Evolutionary conservation across 257 asterid species (phyloP).

Genomic region (Solanum bulbocastanum): DNA sequence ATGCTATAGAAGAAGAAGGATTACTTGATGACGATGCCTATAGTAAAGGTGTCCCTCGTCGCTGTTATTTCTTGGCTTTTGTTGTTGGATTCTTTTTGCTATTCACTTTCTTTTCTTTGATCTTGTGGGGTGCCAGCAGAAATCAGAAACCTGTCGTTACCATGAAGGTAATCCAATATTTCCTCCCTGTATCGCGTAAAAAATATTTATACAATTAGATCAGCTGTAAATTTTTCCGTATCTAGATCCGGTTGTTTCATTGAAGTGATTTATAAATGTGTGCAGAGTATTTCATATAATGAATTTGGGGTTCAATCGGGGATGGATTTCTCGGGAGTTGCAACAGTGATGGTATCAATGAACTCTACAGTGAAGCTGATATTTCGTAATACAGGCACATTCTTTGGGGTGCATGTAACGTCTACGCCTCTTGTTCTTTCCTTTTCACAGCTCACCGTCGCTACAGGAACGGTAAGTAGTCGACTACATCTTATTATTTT

Average conservation of each 20-base stretch:
- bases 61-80: slow-evolving; percentile 62
- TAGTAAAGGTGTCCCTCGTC: slow-evolving; percentile 36
- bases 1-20: slow-evolving; percentile 93
- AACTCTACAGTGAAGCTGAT: slow-evolving; percentile 58
- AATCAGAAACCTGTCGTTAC: slow-evolving; percentile 76
- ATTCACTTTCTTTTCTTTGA: slow-evolving; percentile 64
- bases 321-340: slow-evolving; percentile 62
- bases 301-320: slow-evolving; percentile 68
- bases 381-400: slow-evolving; percentile 65
- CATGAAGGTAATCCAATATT: slow-evolving; percentile 35
- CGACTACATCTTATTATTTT: not conserved
- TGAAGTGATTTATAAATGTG: not conserved
- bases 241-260: not conserved
- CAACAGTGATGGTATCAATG: slow-evolving; percentile 66
- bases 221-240: not conserved
- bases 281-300: slow-evolving; percentile 73
- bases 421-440: slow-evolving; percentile 65
- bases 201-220: not conserved
- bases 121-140: slow-evolving; percentile 89
- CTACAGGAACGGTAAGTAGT: slow-evolving; percentile 55
- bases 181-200: no score
- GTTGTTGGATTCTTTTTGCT: slow-evolving; percentile 56
- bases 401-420: slow-evolving; percentile 79
- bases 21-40: slow-evolving; percentile 56
- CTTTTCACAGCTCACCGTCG: slow-evolving; percentile 46